Evolutionary conservation across 2,329 filamentous ascomycete species (phyloP).

Genomic region (Purpureocillium takamizusanense): DNA sequence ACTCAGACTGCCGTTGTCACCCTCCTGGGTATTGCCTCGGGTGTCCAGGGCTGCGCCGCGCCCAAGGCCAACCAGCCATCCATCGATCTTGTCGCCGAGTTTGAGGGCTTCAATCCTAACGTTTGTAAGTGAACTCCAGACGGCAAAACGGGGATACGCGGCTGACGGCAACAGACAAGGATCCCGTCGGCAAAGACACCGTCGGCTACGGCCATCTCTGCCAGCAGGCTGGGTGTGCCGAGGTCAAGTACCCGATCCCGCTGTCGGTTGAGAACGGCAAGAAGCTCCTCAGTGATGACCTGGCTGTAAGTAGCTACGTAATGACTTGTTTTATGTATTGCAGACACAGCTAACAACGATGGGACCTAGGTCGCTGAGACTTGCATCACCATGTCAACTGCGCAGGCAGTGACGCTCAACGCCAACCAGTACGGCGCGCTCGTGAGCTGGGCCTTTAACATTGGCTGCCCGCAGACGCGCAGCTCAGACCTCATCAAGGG

Average conservation of each 20-base stretch:
- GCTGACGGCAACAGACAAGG: background rate
- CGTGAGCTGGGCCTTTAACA: conserved; percentile 42
- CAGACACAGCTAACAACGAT: too few relatives aligned
- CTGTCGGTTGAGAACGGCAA: background rate
- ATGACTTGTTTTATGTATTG: too few relatives aligned
- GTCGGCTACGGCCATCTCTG: background rate
- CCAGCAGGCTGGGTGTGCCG: background rate
- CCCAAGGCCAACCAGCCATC: background rate
- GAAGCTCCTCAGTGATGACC: background rate
- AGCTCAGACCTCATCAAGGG: conserved; percentile 30
- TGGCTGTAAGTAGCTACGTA: background rate
- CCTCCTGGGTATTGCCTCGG: too few relatives aligned
- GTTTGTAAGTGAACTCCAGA: background rate
- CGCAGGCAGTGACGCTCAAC: conserved; percentile 17
- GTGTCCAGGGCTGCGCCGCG: too few relatives aligned
- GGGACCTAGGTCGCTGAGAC: conserved; percentile 18
- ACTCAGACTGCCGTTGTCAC: too few relatives aligned
- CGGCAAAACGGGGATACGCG: background rate
- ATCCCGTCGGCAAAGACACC: background rate
- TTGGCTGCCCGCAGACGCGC: conserved; percentile 32
- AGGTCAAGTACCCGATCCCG: background rate
- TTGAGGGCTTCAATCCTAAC: background rate
- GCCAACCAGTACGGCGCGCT: conserved; percentile 44
- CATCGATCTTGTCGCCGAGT: background rate
- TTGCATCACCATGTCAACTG: conserved; percentile 27